Base-by-base conservation (phyloP, 805 yeast species). In the Teunomyces kruisii region DNA sequence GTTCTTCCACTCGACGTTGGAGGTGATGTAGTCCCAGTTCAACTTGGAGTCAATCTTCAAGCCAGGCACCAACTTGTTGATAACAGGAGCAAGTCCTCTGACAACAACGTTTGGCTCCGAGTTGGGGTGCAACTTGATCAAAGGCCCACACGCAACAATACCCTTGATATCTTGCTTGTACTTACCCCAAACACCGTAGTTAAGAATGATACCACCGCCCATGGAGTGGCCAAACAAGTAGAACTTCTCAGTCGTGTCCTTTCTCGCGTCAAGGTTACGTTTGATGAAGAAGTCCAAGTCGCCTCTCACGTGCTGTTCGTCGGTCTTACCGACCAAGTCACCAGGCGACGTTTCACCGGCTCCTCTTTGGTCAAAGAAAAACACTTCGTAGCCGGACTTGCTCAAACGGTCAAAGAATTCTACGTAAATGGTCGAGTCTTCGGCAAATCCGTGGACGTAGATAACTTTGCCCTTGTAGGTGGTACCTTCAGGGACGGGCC, bases 131-230 rank as follows among this genome's bases (percentile, higher is more conserved):
- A 84, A 61, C 8, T 58, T 46, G 32, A 86, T 69, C 49, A 83
- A 71, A 1, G 96, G 95, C 1, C 82, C 89, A 28, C 76, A 66
- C 0, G 70, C 75, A 32, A 75, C 62, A 36, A 78, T 72, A 0
- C 79, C 80, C 28, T 68, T 64, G 19, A 86, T 47, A 14, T 70
- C 53, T 22, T 75, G 71, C 37, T 64, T 70, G 55, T 73, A 64
- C 47, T 68, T 75, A 2, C 91, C 91, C 27, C 59, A 57, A 30
- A 79, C 71, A 3, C 79, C 81, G 58, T 86, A 86, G 60, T 82
- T 83, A 46, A 86, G 65, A 0, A 68, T 69, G 41, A 86, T 80
- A 0, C 85, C 91, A 15, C 92, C 92, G 41, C 96, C 96, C 91
- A 87, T 85, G 8, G 90, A 85, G 52, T 83, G 88, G 1, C 92